Base-by-base conservation (phyloP, 805 yeast species). In the Saturnispora hagleri region DNA sequence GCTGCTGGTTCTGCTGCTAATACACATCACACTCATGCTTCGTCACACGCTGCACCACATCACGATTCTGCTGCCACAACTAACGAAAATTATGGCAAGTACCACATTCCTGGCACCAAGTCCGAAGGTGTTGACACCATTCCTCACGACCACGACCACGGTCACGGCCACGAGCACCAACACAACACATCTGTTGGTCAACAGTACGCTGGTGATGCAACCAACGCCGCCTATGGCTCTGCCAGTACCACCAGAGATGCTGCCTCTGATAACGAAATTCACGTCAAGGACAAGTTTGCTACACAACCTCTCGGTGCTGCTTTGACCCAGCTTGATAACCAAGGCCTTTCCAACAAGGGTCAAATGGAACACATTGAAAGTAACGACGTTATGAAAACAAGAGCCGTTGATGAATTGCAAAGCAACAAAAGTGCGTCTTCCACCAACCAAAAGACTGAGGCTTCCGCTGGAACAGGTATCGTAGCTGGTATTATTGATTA, bases 401-500 rank as follows among this genome's bases (percentile, higher is more conserved):
- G 27, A 15, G 49, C 36, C 4, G 22, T 18, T 6, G 35, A 44
- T 24, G 15, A 38, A 22, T 10, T n/a, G 12, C 31, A 33, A 36
- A 24, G 7, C 6, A 20, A 48, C n/a, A 45, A 35, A 15, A 2
- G 24, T n/a, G 18, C 18, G 4, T 43, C n/a, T 10, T 22, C 5
- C 13, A 12, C 5, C 20, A 26, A 41, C 7, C 44, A 38, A 8
- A 4, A 28, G 2, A 17, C 18, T 8, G 12, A 44, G 9, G 17
- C 34, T 9, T 24, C 35, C n/a, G 15, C 44, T 41, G 33, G 33
- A 26, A 17, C 42, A 20, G 50, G 52, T 26, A 22, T 45, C n/a
- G 43, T 46, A 13, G 43, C 33, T 31, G 53, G 51, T 15, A 33
- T 54, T 10, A 35, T 51, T 18, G 51, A 44, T n/a, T 54, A 54